A percentile compares a stretch with the other conserved stretches of the same genome.
phyloP scores from a whole-genome alignment of 352 stramenopile genomes.

The Elongisporangium senticosum region DNA sequence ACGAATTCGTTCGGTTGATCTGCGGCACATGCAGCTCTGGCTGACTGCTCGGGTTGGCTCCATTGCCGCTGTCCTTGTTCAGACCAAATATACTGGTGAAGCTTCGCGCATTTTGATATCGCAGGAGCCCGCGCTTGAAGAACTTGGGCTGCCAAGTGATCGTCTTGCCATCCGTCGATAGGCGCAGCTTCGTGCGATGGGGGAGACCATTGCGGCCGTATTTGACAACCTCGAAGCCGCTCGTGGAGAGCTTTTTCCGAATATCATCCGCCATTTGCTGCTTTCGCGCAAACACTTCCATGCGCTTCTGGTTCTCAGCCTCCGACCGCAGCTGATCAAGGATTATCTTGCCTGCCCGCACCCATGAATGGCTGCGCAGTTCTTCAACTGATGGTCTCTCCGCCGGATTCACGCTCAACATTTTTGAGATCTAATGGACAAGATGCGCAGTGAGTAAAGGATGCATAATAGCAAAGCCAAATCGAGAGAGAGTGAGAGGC shows the following conservation, averaged over 20 bases:
- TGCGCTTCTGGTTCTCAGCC: conserved; percentile 35
- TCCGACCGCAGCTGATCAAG: conserved; percentile 38
- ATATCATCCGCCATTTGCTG: conserved; percentile 60
- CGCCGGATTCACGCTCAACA: conserved; percentile 71
- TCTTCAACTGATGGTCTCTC: conserved; percentile 54
- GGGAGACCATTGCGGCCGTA: conserved; percentile 73
- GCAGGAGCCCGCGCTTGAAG: conserved; percentile 61
- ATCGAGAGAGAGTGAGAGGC: too few relatives aligned
- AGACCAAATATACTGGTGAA: conserved; percentile 63
- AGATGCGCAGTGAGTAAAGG: background rate
- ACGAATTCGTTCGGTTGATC: conserved; percentile 19
- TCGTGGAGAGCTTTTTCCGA: conserved; percentile 63
- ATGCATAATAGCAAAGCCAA: background rate
- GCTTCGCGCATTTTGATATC: conserved; percentile 65
- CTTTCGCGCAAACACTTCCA: conserved; percentile 50
- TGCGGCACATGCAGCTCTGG: conserved; percentile 35
- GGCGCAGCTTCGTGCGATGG: conserved; percentile 65
- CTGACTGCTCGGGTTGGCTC: conserved; percentile 26
- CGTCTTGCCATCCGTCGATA: conserved; percentile 64
- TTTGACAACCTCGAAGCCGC: conserved; percentile 72
- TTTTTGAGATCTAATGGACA: conserved; percentile 42
- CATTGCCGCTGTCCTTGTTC: conserved; percentile 19
- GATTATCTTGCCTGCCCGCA: conserved; percentile 38
- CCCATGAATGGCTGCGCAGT: conserved; percentile 57
- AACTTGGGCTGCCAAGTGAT: conserved; percentile 76